Percentiles rank a stretch among this genome's conserved stretches.
These are phyloP conservation scores for Verticillium tricorpus DNA, from an alignment of 2,329 filamentous ascomycete species.

Conservation along the genomic window DNA sequence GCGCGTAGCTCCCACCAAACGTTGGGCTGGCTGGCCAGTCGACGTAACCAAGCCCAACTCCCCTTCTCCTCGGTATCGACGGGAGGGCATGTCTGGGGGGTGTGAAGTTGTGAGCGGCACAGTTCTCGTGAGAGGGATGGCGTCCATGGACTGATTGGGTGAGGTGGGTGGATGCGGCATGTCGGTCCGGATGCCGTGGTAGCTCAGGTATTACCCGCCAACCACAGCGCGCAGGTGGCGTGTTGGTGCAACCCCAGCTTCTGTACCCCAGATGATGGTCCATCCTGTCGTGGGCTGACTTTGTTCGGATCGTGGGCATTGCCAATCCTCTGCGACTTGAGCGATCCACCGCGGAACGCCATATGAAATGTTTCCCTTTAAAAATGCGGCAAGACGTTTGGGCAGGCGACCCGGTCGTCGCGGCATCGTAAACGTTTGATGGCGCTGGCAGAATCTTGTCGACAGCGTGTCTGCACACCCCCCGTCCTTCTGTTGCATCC, in stretches of 20 bases:
- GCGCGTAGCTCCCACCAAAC: neutral
- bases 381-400: neutral
- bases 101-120: neutral
- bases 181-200: constrained; percentile 11
- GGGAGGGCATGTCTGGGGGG: neutral
- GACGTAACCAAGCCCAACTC: neutral
- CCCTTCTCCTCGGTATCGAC: neutral
- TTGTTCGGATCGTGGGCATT: neutral
- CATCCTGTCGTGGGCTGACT: neutral
- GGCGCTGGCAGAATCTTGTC: neutral
- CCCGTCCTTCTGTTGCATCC: neutral
- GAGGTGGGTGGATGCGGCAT: constrained; percentile 4
- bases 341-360: neutral
- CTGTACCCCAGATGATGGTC: constrained; percentile 10
- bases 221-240: constrained; percentile 5
- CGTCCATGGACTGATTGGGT: constrained; percentile 6
- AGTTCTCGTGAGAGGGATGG: constrained; percentile 6
- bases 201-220: constrained; percentile 12
- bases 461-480: neutral
- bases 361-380: too few species aligned
- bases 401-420: neutral
- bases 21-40: neutral
- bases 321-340: neutral
- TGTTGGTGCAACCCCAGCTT: constrained; percentile 9
- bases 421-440: neutral